phyloP scores from a whole-genome alignment of 352 stramenopile species.

The Phytophthora fragariaefolia region DNA sequence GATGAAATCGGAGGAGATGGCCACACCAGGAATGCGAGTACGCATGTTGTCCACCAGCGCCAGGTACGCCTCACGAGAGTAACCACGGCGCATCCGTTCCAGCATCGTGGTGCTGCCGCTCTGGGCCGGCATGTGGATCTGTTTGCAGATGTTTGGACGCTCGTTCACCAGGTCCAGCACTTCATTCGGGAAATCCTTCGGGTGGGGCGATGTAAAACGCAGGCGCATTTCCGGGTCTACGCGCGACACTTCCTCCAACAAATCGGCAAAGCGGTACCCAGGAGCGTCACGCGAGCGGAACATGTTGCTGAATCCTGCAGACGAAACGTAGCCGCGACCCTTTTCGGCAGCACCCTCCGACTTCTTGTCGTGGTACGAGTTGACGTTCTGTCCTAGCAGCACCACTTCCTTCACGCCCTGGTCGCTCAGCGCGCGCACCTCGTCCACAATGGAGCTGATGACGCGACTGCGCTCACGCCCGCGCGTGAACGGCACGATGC shows the following conservation, averaged over 20 bases:
- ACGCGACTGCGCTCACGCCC: conserved; percentile 94
- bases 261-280: conserved; percentile 97
- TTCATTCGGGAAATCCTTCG: conserved; percentile 98
- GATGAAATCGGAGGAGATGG: conserved; percentile 97
- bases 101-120: conserved; percentile 91
- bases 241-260: conserved; percentile 94
- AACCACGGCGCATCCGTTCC: conserved; percentile 96
- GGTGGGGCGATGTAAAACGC: conserved; percentile 99
- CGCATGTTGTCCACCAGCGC: conserved; percentile 94
- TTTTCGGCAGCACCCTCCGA: conserved; percentile 69
- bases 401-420: conserved; percentile 98
- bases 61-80: conserved; percentile 98
- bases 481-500: conserved; percentile 99
- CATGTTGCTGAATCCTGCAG: conserved; percentile 96
- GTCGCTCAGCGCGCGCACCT: conserved; percentile 90
- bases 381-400: conserved; percentile 99
- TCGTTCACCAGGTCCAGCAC: conserved; percentile 92
- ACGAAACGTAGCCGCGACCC: conserved; percentile 83
- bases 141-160: conserved; percentile 96
- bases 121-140: conserved; percentile 99
- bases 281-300: conserved; percentile 86
- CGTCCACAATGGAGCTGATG: conserved; percentile 94
- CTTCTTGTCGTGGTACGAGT: conserved; percentile 98
- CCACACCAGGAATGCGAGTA: conserved; percentile 76
- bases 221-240: conserved; percentile 96